Evolutionary conservation across 2,329 filamentous ascomycete genomes (phyloP).

Genomic region (Cyphellophora attinorum): DNA sequence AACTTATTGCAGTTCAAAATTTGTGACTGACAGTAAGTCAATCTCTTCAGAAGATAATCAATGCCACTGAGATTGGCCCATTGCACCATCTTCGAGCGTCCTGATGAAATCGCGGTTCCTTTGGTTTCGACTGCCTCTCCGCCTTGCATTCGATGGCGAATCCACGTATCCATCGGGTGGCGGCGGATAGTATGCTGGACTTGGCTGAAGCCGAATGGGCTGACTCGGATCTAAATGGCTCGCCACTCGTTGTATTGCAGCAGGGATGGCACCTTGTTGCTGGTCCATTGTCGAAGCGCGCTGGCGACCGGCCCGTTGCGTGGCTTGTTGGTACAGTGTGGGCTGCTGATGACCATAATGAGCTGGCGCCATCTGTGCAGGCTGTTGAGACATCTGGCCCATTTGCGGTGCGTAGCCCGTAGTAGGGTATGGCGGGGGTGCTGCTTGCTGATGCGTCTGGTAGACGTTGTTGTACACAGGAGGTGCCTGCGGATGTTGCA

Average conservation of each 20-base stretch:
- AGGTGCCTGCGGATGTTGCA: slow-evolving; percentile 39
- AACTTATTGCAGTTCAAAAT: too few species aligned
- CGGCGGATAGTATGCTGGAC: slow-evolving; percentile 93
- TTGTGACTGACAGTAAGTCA: too few species aligned
- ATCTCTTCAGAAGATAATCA: too few species aligned
- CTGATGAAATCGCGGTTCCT: slow-evolving; percentile 81
- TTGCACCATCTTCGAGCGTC: slow-evolving; percentile 83
- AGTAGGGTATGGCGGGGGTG: slow-evolving; percentile 69
- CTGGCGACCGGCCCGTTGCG: slow-evolving; percentile 69
- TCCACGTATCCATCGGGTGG: slow-evolving; percentile 72
- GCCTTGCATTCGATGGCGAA: slow-evolving; percentile 53
- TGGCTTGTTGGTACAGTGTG: slow-evolving; percentile 63
- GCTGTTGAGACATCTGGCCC: slow-evolving; percentile 54
- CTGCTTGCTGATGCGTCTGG: slow-evolving; percentile 52
- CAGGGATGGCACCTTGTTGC: slow-evolving; percentile 83
- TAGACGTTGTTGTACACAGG: slow-evolving; percentile 79
- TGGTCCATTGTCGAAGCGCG: slow-evolving; percentile 95
- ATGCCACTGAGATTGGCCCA: slow-evolving; percentile 66
- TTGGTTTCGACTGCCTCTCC: slow-evolving; percentile 61
- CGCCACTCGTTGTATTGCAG: slow-evolving; percentile 85
- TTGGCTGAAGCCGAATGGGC: slow-evolving; percentile 87
- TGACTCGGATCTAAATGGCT: slow-evolving; percentile 92
- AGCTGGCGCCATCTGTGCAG: slow-evolving; percentile 55
- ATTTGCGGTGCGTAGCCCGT: slow-evolving; percentile 63
- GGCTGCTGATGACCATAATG: slow-evolving; percentile 61